Conservation (phyloP, 179 eudicot genomes). For the Pouteria campechiana region DNA sequence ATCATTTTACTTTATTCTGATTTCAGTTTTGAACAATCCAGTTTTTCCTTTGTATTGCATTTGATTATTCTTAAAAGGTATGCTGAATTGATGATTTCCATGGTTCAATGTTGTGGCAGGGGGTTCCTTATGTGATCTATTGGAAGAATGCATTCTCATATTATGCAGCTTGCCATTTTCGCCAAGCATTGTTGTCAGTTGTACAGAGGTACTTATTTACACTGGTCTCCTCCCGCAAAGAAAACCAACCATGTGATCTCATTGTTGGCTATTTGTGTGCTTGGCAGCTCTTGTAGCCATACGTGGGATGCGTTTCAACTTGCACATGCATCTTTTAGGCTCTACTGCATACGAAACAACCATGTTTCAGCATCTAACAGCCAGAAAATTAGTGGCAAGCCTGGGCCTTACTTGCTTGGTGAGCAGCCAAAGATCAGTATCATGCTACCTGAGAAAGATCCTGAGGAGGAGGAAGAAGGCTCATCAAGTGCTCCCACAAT, state of each 20-base stretch:
- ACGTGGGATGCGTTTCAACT: conserved; percentile 93
- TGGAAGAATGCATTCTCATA: conserved; percentile 67
- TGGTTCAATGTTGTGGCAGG: conserved; percentile 71
- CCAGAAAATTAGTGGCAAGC: conserved; percentile 21
- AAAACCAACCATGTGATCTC: no score
- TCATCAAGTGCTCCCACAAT: conserved; percentile 51
- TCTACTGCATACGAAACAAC: conserved; percentile 63
- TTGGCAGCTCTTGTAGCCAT: conserved; percentile 82
- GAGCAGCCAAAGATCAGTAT: conserved; percentile 70
- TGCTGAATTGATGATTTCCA: not conserved
- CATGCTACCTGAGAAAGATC: conserved; percentile 47
- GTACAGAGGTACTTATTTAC: conserved; percentile 95
- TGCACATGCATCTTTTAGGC: conserved; percentile 78
- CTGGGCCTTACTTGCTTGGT: conserved; percentile 79
- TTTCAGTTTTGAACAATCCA: no score
- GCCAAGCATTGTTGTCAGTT: conserved; percentile 72
- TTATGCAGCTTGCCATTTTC: conserved; percentile 81
- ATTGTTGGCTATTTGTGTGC: no score
- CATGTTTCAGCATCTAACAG: conserved; percentile 32
- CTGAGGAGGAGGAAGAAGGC: conserved; percentile 58
- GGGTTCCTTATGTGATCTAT: conserved; percentile 73
- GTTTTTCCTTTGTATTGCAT: no score
- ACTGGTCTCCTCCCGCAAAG: no score
- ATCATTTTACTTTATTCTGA: no score
- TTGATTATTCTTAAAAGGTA: not conserved